phyloP scores from a whole-genome alignment of 192 early-diverging fungal species.

The Spizellomyces punctatus region DNA sequence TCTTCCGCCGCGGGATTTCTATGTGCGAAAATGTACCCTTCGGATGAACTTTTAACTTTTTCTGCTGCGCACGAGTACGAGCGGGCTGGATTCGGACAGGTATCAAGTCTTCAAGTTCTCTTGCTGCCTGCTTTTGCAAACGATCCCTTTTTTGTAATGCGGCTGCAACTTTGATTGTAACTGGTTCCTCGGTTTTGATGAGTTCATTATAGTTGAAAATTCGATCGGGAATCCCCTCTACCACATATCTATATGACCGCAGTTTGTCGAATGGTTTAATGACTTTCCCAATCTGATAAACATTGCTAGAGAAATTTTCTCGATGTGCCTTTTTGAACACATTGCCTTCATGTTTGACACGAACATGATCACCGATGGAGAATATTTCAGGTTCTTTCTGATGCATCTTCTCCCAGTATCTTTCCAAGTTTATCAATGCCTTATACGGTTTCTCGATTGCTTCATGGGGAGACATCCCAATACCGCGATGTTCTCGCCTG shows the following conservation, averaged over 20 bases:
- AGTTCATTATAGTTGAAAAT: slow-evolving; percentile 20
- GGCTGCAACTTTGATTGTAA: neutral
- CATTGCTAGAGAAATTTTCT: slow-evolving; percentile 14
- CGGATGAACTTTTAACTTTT: too few relatives aligned
- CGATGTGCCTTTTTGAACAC: slow-evolving; percentile 15
- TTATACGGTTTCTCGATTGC: slow-evolving; percentile 7
- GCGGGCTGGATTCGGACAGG: too few relatives aligned
- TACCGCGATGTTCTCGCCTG: slow-evolving; percentile 8
- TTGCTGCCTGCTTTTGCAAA: slow-evolving; percentile 17
- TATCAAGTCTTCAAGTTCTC: slow-evolving; percentile 16
- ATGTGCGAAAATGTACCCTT: too few relatives aligned
- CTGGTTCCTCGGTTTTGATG: neutral
- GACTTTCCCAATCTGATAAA: slow-evolving; percentile 10
- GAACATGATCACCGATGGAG: slow-evolving; percentile 12
- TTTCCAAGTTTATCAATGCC: slow-evolving; percentile 12
- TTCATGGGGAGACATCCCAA: slow-evolving; percentile 19
- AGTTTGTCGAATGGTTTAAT: slow-evolving; percentile 7
- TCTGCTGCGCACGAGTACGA: too few relatives aligned
- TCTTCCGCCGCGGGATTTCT: too few relatives aligned
- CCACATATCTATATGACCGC: neutral
- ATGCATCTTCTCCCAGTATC: slow-evolving; percentile 14
- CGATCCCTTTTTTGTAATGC: too few relatives aligned
- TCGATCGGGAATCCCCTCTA: slow-evolving; percentile 1
- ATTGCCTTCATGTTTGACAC: neutral
- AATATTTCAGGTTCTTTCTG: slow-evolving; percentile 12